Evolutionary conservation across 179 eudicot species (phyloP), one percentile per base, ranked within the genome.

Genomic region (Spergularia azorica): DNA sequence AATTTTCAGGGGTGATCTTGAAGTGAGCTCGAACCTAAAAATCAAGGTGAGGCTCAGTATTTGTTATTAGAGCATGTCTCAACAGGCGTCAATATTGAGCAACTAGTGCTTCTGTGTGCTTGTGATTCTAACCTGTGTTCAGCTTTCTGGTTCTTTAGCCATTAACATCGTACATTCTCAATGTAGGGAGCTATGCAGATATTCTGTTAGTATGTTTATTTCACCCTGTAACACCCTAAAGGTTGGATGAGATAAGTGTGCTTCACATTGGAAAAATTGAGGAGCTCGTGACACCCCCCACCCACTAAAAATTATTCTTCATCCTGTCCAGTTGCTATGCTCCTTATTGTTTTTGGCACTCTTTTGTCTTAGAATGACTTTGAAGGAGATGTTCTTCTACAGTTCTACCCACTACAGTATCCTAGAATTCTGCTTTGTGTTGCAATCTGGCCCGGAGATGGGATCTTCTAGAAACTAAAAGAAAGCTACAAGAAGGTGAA

Each of bases 1-100:
- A 11, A 83, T 83, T 76, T 95, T 86, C 84, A 95, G 99, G 79
- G 99, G 99, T 77, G 91, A 89, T 84, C 89, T 95, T 79, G 98
- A 91, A 86, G 79, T 95, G 54, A 91, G 98, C 84, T 65, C 98
- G 71, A 57, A 60, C 50, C 70, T 95, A 77, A 95, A 87, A 83
- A 93, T 95, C 82, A 90, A 93, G 99, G 99, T 95, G 78, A 85
- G 72, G n/a, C 46, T 64, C 58, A 51, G 14, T 70, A 14, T 38
- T 12, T 81, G 21, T 54, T 5, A 16, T 56, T 4, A 50, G 9
- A 9, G n/a, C n/a, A n/a, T n/a, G n/a, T n/a, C n/a, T n/a, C n/a
- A n/a, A n/a, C n/a, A n/a, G n/a, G n/a, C n/a, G n/a, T n/a, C n/a
- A n/a, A n/a, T n/a, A n/a, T n/a, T n/a, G n/a, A n/a, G n/a, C n/a